A percentile compares a stretch with the other conserved stretches of the same genome.
Conservation (phyloP, 73 alveolate genomes). For the Urostyla sp. region DNA sequence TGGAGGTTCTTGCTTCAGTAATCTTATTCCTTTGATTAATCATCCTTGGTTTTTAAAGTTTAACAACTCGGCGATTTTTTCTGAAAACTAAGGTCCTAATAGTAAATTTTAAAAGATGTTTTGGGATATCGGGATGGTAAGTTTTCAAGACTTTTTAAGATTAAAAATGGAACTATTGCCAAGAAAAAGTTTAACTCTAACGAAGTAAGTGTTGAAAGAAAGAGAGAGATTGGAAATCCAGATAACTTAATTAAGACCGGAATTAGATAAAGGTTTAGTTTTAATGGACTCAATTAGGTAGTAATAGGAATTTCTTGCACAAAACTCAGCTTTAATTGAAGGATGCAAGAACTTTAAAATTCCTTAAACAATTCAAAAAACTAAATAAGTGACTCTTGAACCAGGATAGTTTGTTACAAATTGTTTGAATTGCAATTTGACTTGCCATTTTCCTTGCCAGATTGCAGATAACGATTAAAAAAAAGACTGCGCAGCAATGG, state of each 20-base stretch:
- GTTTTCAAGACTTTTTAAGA: not conserved
- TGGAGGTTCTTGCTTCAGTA: not conserved
- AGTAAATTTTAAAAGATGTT: not conserved
- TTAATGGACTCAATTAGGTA: not conserved
- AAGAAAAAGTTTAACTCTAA: not conserved
- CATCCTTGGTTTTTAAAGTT: conserved; percentile 48
- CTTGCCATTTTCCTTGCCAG: conserved; percentile 15
- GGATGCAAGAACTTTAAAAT: not conserved
- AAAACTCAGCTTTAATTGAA: not conserved
- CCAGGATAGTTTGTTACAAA: not conserved
- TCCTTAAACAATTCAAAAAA: not conserved
- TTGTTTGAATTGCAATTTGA: not conserved
- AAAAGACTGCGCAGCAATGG: not conserved
- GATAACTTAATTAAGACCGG: not conserved
- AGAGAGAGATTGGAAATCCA: not conserved
- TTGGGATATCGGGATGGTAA: conserved; percentile 11
- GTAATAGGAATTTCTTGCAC: not conserved
- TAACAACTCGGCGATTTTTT: conserved; percentile 38
- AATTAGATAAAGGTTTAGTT: not conserved
- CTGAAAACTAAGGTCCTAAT: not conserved
- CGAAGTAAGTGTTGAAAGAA: not conserved
- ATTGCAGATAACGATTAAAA: not conserved
- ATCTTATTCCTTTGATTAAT: not conserved
- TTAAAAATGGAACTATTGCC: not conserved
- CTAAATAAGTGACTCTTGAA: not conserved